Evolutionary conservation across 2,329 filamentous ascomycete species (phyloP).

Genomic region (Botryotinia convoluta): DNA sequence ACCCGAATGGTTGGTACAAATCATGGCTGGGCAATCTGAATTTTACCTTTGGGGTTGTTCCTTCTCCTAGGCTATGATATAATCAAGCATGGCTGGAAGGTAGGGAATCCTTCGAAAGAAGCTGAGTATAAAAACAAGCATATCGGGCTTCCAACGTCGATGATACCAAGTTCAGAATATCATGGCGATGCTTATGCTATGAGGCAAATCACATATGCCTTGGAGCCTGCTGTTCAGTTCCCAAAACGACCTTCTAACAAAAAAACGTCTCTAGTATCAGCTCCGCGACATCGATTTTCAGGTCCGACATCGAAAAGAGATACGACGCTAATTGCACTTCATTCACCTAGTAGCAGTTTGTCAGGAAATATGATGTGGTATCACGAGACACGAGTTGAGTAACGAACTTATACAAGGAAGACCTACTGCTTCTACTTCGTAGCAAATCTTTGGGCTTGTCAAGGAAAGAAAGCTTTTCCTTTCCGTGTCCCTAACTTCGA

Average conservation of each 20-base stretch:
- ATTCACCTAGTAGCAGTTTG: not conserved
- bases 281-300: not conserved
- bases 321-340: not conserved
- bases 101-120: not conserved
- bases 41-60: too few species aligned
- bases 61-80: not conserved
- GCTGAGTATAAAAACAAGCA: too few species aligned
- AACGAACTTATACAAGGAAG: not conserved
- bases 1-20: not conserved
- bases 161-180: not conserved
- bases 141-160: not conserved
- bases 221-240: too few species aligned
- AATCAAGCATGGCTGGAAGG: not conserved
- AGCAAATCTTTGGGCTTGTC: not conserved
- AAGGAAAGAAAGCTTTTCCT: too few species aligned
- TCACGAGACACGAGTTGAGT: not conserved
- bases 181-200: not conserved
- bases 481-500: not conserved
- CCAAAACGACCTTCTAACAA: not conserved
- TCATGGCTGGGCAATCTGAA: not conserved
- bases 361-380: not conserved
- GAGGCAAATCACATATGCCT: not conserved
- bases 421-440: not conserved
- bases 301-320: not conserved
- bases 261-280: too few species aligned